These are phyloP conservation scores for Xylaria sp. DNA, from an alignment of 2,329 filamentous ascomycete species.

Conservation along the genomic window DNA sequence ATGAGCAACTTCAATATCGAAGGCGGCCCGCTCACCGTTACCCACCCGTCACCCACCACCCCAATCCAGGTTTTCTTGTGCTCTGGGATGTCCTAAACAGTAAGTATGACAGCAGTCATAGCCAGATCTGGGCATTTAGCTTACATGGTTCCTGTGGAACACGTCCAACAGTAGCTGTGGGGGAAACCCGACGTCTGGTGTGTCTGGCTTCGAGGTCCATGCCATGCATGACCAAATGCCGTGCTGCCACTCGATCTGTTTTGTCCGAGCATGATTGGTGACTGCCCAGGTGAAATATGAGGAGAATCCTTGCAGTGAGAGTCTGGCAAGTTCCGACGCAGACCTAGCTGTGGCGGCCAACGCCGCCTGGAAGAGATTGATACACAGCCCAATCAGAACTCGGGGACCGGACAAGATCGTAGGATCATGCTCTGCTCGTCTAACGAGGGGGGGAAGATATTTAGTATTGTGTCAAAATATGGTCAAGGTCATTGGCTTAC, in stretches of 20 bases:
- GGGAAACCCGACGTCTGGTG: conserved; percentile 6
- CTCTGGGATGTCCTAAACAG: conserved; percentile 12
- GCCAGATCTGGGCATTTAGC: neutral
- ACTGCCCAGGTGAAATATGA: conserved; percentile 21
- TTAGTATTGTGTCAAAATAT: neutral
- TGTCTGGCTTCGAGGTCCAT: no score
- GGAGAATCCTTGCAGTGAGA: conserved; percentile 25
- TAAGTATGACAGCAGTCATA: neutral
- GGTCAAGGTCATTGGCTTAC: conserved; percentile 7
- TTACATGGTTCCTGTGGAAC: conserved; percentile 22
- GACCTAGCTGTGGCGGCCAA: conserved; percentile 23
- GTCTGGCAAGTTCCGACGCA: conserved; percentile 20
- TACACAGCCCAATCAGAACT: conserved; percentile 23
- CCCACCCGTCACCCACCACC: conserved; percentile 19
- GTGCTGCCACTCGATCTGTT: conserved; percentile 24
- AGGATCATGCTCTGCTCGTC: conserved; percentile 20
- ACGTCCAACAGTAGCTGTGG: conserved; percentile 18
- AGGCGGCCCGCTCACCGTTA: conserved; percentile 27
- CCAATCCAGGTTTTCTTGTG: conserved; percentile 27
- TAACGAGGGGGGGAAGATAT: neutral
- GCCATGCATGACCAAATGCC: conserved; percentile 28
- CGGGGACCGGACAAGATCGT: conserved; percentile 21
- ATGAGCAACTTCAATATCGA: conserved; percentile 21
- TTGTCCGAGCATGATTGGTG: conserved; percentile 17
- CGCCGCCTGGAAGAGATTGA: conserved; percentile 26